Evolutionary conservation across 2,329 filamentous ascomycete genomes (phyloP), one percentile per base, ranked within the genome.

Genomic region (Trichophaea hybrida): DNA sequence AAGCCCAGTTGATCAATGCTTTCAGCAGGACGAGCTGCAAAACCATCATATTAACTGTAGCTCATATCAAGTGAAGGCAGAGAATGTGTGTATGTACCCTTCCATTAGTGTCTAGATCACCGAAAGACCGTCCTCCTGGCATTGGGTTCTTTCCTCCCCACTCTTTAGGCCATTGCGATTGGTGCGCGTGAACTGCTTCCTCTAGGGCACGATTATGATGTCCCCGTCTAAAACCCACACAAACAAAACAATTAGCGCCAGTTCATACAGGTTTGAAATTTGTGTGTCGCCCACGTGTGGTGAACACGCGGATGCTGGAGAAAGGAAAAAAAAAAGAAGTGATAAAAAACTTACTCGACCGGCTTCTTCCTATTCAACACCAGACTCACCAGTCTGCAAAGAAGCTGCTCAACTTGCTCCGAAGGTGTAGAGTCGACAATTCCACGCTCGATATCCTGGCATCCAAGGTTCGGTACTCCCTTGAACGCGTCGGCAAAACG

Each of bases 281-380:
- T 12, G 24, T 24, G 24, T 24, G 24, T 24, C 24, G 24, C 24
- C 24, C 44, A 49, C 44, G 44, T 49, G 44, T 49, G 24, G 24
- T 3, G 24, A 24, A 24, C 24, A 24, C 24, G 24, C 24, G 24
- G 24, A 24, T 43, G 10, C 38, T 1, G 10, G 38, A 15, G 38
- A 10, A 43, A 24, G 44, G 17, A 6, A 49, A 49, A 49, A 49
- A n/a, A 17, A 49, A 24, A 49, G 44, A 49, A 2, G 44, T n/a
- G 17, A 49, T 50, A 49, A 31, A 49, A 55, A 44, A 56, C 88
- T 74, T 81, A 97, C 93, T 98, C 95, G 71, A 97, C 87, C 74
- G 95, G 90, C 72, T 98, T 95, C 77, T 98, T 97, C 73, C 93
- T 84, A 73, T 98, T 98, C 69, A 98, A 78, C 58, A 96, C 81